Evolutionary conservation across 83 land plant genomes (phyloP).

Genomic region (Larix sibirica): DNA sequence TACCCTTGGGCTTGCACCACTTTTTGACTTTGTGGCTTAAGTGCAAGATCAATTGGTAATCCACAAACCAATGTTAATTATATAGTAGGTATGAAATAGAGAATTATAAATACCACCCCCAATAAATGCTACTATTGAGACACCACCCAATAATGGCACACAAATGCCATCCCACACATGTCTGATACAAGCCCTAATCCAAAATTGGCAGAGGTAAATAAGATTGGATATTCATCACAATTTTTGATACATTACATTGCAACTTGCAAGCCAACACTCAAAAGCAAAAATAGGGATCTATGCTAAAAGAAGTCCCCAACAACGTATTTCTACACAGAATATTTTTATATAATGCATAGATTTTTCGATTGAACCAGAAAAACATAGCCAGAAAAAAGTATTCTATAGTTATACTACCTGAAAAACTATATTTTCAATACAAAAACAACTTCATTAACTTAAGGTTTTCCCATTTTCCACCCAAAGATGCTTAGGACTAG

Average conservation of each 20-base stretch:
- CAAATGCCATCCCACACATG: too few species aligned
- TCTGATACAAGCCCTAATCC: too few species aligned
- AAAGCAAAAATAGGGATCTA: not conserved
- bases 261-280: not conserved
- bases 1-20: too few species aligned
- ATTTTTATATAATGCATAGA: not conserved
- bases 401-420: not conserved
- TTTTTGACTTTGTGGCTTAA: too few species aligned
- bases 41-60: too few species aligned
- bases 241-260: not conserved
- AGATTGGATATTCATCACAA: not conserved
- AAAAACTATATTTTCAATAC: conserved; percentile 2
- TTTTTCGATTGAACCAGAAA: not conserved
- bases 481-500: not conserved
- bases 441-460: not conserved
- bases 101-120: too few species aligned
- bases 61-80: too few species aligned
- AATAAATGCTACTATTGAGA: too few species aligned
- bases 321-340: not conserved
- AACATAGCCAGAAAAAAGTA: not conserved
- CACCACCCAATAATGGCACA: too few species aligned
- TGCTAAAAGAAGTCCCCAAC: not conserved
- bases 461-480: not conserved
- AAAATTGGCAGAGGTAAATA: too few species aligned
- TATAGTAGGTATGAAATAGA: too few species aligned